Percentiles rank a stretch among this genome's conserved stretches.
These are phyloP conservation scores for Sanguinoderma infundibulare DNA, from an alignment of 1,284 basidiomycete genomes.

Conservation along the genomic window DNA sequence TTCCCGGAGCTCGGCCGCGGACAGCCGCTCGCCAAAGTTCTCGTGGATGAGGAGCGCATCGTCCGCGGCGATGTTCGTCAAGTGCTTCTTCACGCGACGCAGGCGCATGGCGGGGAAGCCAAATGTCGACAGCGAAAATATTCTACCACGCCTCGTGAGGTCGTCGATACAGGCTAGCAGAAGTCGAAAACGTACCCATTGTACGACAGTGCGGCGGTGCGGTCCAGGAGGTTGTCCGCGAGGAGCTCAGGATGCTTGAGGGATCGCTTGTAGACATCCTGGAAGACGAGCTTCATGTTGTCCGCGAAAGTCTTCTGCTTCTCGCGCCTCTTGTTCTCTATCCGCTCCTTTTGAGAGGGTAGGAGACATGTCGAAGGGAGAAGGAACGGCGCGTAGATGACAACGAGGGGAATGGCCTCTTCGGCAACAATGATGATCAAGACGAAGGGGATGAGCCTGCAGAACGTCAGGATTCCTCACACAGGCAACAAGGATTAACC, in stretches of 20 bases:
- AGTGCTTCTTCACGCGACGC: slow-evolving; percentile 59
- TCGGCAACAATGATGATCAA: slow-evolving; percentile 78
- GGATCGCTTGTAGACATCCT: slow-evolving; percentile 36
- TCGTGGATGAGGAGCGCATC: slow-evolving; percentile 62
- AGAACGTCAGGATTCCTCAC: slow-evolving; percentile 2
- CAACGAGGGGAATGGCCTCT: slow-evolving; percentile 83
- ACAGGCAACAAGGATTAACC: too few relatives aligned
- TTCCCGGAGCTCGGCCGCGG: slow-evolving; percentile 56
- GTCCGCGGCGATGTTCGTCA: slow-evolving; percentile 59
- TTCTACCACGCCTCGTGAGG: slow-evolving; percentile 39
- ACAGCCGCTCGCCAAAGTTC: slow-evolving; percentile 48
- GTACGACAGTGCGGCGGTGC: slow-evolving; percentile 29
- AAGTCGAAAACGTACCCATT: slow-evolving; percentile 36
- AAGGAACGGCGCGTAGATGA: slow-evolving; percentile 84
- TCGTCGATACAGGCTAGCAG: not conserved
- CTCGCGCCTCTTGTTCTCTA: slow-evolving; percentile 62
- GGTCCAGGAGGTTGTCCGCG: slow-evolving; percentile 27
- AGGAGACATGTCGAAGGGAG: slow-evolving; percentile 88
- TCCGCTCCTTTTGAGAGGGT: slow-evolving; percentile 80
- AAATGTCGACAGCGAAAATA: slow-evolving; percentile 61
- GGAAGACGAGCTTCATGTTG: slow-evolving; percentile 36
- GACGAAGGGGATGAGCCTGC: slow-evolving; percentile 77
- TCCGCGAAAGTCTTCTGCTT: slow-evolving; percentile 47
- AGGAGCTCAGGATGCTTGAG: slow-evolving; percentile 38
- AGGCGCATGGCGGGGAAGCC: slow-evolving; percentile 56